Base-by-base conservation (phyloP, 768 basidiomycete genomes). In the Suillus spraguei region DNA sequence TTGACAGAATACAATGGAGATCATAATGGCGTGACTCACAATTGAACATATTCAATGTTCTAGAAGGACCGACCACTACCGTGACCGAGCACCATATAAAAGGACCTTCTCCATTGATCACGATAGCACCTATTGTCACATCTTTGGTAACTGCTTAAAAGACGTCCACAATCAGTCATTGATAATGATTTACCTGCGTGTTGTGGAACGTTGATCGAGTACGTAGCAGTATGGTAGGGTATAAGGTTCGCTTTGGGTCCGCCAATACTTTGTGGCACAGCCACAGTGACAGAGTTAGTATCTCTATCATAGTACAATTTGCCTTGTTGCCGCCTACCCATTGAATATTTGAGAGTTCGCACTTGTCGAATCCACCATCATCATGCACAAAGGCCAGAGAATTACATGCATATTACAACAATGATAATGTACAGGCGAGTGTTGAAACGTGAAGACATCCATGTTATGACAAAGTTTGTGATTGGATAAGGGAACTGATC, bases 1-100 rank as follows among this genome's bases (percentile, higher is more conserved):
- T 60, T 61, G 56, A 28, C 53, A 20, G 36, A 61, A 61, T 32
- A 60, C 55, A 61, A 61, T 61, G 32, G 11, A 54, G 9, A 24
- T 5, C 11, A 28, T 14, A 24, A 50, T 28, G 49, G 24, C 16
- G 36, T 33, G 16, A 11, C 49, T 36, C 20, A 55, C 32, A 33
- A 33, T 53, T 33, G 5, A 32, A 52, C 17, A 33, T 13, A 22
- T 54, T 55, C n/a, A n/a, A n/a, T n/a, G 59, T 60, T 47, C 16
- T 38, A 38, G 14, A 10, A n/a, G 33, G 20, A 33, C 32, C 33
- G 52, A 33, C 11, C 52, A 53, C 52, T 11, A 33, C 32, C 33
- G 33, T 13, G 10, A 33, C 32, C 33, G 33, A n/a, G 10, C 52
- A 33, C 20, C 32, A 14, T 28, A 28, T 28, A 28, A 20, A 53